Evolutionary conservation across 2,329 filamentous ascomycete species (phyloP).

Genomic region (Alternaria tenuissima): DNA sequence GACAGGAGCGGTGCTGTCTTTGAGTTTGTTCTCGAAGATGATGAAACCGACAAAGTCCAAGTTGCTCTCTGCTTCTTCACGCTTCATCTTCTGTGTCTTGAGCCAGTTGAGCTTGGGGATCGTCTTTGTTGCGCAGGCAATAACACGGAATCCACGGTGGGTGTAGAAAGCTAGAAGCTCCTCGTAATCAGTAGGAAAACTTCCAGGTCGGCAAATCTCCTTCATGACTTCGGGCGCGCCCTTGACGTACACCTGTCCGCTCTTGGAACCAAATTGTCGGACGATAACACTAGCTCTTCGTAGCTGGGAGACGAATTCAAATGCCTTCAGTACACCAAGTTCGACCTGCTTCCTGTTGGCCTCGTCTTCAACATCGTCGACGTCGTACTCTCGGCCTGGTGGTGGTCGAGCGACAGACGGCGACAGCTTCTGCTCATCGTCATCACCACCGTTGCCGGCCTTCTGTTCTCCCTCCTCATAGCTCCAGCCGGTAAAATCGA

Average conservation of each 20-base stretch:
- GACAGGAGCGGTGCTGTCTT: constrained; percentile 81
- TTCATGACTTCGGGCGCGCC: constrained; percentile 96
- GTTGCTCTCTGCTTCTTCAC: constrained; percentile 81
- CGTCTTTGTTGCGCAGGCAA: constrained; percentile 91
- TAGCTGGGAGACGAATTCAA: constrained; percentile 94
- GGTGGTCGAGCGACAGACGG: constrained; percentile 92
- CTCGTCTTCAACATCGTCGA: constrained; percentile 60
- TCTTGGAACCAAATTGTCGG: constrained; percentile 82
- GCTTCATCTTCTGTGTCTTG: constrained; percentile 92
- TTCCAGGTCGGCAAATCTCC: constrained; percentile 85
- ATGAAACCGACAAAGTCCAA: constrained; percentile 96
- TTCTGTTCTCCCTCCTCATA: constrained; percentile 87
- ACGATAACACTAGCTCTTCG: constrained; percentile 93
- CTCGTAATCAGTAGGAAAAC: constrained; percentile 88
- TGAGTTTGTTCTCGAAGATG: constrained; percentile 98
- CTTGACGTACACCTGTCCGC: constrained; percentile 91
- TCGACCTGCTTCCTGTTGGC: constrained; percentile 69
- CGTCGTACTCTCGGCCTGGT: constrained; percentile 64
- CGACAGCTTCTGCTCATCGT: constrained; percentile 79
- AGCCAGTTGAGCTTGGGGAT: constrained; percentile 90
- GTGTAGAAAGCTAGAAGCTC: constrained; percentile 90
- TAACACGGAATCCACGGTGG: constrained; percentile 94
- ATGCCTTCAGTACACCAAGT: constrained; percentile 87
- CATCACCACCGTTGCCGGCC: constrained; percentile 65
- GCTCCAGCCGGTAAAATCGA: constrained; percentile 91